Evolutionary conservation across 352 stramenopile genomes (phyloP).

Genomic region (Phytophthora citricola): DNA sequence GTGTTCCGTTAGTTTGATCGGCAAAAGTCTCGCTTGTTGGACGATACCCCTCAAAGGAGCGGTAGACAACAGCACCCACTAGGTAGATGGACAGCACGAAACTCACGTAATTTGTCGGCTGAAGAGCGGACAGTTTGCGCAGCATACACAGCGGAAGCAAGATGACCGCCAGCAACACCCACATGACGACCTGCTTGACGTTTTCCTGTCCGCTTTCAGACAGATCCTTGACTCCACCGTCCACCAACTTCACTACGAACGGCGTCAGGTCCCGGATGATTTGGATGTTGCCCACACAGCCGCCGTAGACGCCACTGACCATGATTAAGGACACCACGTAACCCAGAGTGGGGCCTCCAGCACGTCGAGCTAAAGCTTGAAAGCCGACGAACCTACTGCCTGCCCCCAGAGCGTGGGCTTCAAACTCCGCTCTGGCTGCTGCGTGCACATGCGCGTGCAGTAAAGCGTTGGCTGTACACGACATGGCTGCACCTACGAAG

Average conservation of each 20-base stretch:
- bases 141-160: constrained; percentile 71
- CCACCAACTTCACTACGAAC: constrained; percentile 54
- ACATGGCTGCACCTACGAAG: constrained; percentile 53
- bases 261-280: constrained; percentile 68
- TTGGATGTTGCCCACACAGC: constrained; percentile 69
- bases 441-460: constrained; percentile 60
- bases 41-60: constrained; percentile 29
- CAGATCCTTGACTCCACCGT: constrained; percentile 12
- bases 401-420: constrained; percentile 52
- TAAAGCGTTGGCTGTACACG: constrained; percentile 55
- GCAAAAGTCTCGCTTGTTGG: constrained; percentile 1
- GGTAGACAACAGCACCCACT: constrained; percentile 58
- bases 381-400: constrained; percentile 48
- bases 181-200: constrained; percentile 48
- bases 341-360: constrained; percentile 40
- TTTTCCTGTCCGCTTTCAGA: constrained; percentile 13
- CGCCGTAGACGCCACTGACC: constrained; percentile 63
- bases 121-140: constrained; percentile 63
- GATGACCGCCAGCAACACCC: constrained; percentile 40
- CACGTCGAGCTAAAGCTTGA: constrained; percentile 31
- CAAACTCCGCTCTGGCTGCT: constrained; percentile 63
- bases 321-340: constrained; percentile 65
- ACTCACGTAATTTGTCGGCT: constrained; percentile 71
- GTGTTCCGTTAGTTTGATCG: constrained; percentile 18
- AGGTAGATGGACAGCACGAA: constrained; percentile 69